Base-by-base conservation (phyloP, 352 stramenopile species). In the Phytophthora uliginosa region DNA sequence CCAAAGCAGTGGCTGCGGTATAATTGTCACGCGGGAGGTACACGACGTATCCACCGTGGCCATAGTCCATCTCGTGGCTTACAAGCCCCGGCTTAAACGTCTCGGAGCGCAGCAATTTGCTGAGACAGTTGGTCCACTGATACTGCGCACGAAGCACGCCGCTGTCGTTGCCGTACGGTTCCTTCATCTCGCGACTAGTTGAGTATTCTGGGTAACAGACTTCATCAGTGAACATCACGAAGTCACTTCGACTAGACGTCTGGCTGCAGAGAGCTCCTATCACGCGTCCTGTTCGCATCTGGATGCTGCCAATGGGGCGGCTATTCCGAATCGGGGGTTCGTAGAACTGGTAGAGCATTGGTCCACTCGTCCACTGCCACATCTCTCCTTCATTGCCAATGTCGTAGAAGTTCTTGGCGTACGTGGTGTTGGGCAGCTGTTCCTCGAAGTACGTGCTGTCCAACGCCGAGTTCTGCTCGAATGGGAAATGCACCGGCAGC, bases 11-110 rank as follows among this genome's bases (percentile, higher is more conserved):
- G 3, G 67, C 84, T 15, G 83, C 82, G 3, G 84, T 89, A 28
- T 76, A 81, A 60, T 95, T 93, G 68, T 95, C 88, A 22, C 88
- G 83, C 18, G 88, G 86, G 33, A 95, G 60, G 47, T 91, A 94
- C 22, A 93, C 81, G 1, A 79, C 75, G 52, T 93, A 94, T 7
- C 88, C 88, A 48, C 88, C 85, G n/a, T 84, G 71, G 18, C 88
- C 88, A 45, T 95, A 94, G 63, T 90, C 73, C 86, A 91, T 91
- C 28, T 84, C 71, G 47, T 88, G 76, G 58, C 84, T 94, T 12
- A 91, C 77, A 9, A 94, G 69, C 36, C 82, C 85, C 15, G 88
- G 84, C 17, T 76, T 93, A 61, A 94, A 94, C 48, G 85, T 92
- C 63, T 92, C 83, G 18, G 86, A 94, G 5, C 85, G 84, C 47